Percentiles rank a stretch among this genome's conserved stretches.
These are phyloP conservation scores for Microthlaspi erraticum DNA, from an alignment of 345 rosid genomes.

Conservation along the genomic window DNA sequence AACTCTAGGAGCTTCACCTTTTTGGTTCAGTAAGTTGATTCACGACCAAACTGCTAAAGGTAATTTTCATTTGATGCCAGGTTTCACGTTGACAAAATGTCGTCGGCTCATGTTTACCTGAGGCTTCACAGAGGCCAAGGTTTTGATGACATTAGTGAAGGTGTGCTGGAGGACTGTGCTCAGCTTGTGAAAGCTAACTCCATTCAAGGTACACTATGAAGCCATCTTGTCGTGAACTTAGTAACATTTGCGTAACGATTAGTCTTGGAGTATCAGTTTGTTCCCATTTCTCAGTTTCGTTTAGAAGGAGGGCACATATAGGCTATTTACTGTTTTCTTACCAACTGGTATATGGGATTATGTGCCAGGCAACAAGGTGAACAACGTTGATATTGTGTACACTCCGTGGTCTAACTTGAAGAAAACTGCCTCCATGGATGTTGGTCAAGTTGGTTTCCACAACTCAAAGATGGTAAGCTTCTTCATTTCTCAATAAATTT, in stretches of 20 bases:
- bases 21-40: neutral
- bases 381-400: constrained; percentile 92
- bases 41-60: neutral
- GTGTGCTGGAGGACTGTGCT: constrained; percentile 87
- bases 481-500: constrained; percentile 6
- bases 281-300: constrained; percentile 34
- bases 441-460: constrained; percentile 98
- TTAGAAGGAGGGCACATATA: constrained; percentile 43
- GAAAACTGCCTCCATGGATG: constrained; percentile 98
- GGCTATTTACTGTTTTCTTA: constrained; percentile 44
- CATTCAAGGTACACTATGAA: constrained; percentile 71
- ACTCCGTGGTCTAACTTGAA: constrained; percentile 96
- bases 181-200: constrained; percentile 99
- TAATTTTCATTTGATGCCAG: constrained; percentile 49
- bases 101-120: constrained; percentile 96
- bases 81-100: constrained; percentile 99
- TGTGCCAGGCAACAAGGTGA: constrained; percentile 90
- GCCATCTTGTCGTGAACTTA: neutral
- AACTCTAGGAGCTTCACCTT: constrained; percentile 6
- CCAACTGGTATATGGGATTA: constrained; percentile 39
- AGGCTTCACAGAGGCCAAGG: constrained; percentile 89
- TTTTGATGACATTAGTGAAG: constrained; percentile 83
- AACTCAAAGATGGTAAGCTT: constrained; percentile 78
- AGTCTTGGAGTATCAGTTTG: constrained; percentile 36
- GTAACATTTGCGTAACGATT: constrained; percentile 20